Percentiles rank a stretch among this genome's conserved stretches.
These are phyloP conservation scores for Didymellaceae sp. DNA, from an alignment of 2,329 filamentous ascomycete genomes.

Conservation along the genomic window DNA sequence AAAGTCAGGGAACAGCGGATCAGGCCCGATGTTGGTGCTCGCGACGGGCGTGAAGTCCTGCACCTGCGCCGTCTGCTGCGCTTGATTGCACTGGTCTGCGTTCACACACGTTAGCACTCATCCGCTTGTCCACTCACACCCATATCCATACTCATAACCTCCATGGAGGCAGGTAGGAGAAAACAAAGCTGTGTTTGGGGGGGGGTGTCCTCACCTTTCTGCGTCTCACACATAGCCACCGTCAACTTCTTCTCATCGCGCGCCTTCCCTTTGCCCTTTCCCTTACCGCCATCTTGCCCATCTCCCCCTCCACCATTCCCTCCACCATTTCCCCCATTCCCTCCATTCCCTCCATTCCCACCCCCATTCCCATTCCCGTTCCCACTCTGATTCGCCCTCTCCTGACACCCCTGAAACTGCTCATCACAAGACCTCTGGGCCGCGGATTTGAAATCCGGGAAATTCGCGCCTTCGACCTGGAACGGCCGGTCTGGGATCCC, in stretches of 20 bases:
- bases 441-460: slow-evolving; percentile 63
- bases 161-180: too few species aligned
- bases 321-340: slow-evolving; percentile 1
- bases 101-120: background rate
- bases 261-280: slow-evolving; percentile 9
- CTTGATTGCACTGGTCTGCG: slow-evolving; percentile 36
- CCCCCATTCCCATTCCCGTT: background rate
- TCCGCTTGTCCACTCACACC: background rate
- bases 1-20: slow-evolving; percentile 48
- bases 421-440: slow-evolving; percentile 67
- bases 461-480: slow-evolving; percentile 48
- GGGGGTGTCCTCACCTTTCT: slow-evolving; percentile 33
- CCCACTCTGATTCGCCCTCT: slow-evolving; percentile 45
- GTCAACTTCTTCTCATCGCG: slow-evolving; percentile 16
- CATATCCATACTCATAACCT: too few species aligned
- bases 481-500: slow-evolving; percentile 57
- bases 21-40: slow-evolving; percentile 45
- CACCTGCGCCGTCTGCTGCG: slow-evolving; percentile 36
- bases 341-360: background rate
- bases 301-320: background rate
- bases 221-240: slow-evolving; percentile 31
- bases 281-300: background rate
- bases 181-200: too few species aligned
- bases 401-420: slow-evolving; percentile 65
- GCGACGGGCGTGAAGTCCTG: slow-evolving; percentile 37